Conservation (phyloP, 345 rosid genomes). For the Sonneratia alba region DNA sequence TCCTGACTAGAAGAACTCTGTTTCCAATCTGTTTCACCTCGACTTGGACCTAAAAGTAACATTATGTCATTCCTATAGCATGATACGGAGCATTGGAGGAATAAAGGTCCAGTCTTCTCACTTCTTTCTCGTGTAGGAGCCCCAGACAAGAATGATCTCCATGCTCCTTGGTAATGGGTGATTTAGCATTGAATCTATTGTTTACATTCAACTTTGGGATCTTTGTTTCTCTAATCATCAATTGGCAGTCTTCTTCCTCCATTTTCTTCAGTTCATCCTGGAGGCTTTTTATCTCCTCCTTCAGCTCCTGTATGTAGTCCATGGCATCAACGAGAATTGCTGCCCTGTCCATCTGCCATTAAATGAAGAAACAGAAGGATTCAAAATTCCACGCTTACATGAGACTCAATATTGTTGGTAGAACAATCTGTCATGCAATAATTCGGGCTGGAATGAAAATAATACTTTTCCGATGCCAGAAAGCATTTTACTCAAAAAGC, state of each 20-base stretch:
- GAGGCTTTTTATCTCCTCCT: conserved; percentile 37
- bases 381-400: background rate
- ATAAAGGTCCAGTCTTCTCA: conserved; percentile 7
- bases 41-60: conserved; percentile 32
- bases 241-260: conserved; percentile 28
- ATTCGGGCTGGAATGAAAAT: background rate
- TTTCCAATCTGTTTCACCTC: conserved; percentile 48
- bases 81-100: background rate
- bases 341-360: conserved; percentile 57
- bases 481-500: background rate
- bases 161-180: conserved; percentile 11
- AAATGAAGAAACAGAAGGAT: conserved; percentile 8
- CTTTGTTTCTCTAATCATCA: conserved; percentile 15
- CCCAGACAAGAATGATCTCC: conserved; percentile 9
- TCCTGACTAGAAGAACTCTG: conserved; percentile 43
- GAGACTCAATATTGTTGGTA: background rate
- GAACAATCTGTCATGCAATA: background rate
- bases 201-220: conserved; percentile 10
- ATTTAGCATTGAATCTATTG: conserved; percentile 2
- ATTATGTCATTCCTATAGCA: conserved; percentile 3
- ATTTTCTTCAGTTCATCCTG: conserved; percentile 48
- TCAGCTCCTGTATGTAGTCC: conserved; percentile 52
- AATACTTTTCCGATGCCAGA: background rate
- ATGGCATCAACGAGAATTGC: conserved; percentile 66
- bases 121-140: conserved; percentile 17